Percentiles rank a stretch among this genome's conserved stretches.
These are phyloP conservation scores for Heterobasidion occidentale DNA, from an alignment of 1,284 basidiomycete species.

Conservation along the genomic window DNA sequence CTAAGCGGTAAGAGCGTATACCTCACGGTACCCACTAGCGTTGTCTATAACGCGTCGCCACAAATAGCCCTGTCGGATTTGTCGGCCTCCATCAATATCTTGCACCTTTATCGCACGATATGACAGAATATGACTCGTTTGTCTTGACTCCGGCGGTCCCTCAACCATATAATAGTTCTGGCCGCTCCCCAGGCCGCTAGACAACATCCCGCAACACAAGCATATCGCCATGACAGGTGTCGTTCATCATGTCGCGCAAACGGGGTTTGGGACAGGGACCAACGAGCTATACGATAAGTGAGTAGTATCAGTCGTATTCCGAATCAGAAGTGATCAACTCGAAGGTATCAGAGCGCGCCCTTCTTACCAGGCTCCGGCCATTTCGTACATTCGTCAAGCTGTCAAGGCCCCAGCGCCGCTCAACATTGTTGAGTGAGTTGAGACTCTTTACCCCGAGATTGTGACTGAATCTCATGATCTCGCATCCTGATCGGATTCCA, in stretches of 20 bases:
- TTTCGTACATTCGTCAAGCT: conserved; percentile 47
- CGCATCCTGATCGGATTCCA: background rate
- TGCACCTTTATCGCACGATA: background rate
- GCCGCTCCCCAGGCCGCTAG: no score
- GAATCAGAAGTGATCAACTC: background rate
- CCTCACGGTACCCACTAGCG: background rate
- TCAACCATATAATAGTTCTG: no score
- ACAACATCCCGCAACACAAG: no score
- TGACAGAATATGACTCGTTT: background rate
- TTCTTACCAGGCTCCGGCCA: conserved; percentile 53
- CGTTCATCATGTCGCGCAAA: conserved; percentile 50
- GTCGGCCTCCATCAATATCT: background rate
- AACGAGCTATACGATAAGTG: conserved; percentile 73
- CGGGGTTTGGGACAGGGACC: conserved; percentile 62
- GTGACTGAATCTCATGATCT: background rate
- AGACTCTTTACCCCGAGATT: background rate
- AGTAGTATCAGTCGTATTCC: conserved; percentile 7
- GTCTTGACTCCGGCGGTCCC: no score
- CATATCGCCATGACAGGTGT: conserved; percentile 10
- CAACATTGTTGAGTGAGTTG: conserved; percentile 63
- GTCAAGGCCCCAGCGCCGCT: conserved; percentile 32
- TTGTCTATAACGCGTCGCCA: background rate
- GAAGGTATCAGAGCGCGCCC: conserved; percentile 47
- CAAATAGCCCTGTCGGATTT: background rate
- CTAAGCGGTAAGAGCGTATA: no score